phyloP scores from a whole-genome alignment of 139 green algal species.

The Chlamydomonas sp. region DNA sequence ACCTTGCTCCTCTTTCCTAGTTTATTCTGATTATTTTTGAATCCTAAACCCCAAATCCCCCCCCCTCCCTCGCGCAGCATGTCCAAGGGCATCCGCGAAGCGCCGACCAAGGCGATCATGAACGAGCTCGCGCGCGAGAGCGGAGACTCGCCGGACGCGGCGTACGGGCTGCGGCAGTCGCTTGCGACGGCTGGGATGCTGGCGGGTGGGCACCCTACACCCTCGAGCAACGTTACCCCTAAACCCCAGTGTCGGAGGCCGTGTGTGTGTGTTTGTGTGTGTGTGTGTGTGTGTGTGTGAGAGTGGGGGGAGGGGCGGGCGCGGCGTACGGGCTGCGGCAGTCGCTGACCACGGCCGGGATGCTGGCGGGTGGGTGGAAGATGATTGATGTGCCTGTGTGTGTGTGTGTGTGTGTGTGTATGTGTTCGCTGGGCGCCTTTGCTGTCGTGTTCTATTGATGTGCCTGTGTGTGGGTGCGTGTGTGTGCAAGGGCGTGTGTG shows the following conservation, averaged over 20 bases:
- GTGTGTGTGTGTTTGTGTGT: too few species aligned
- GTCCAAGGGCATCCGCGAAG: constrained; percentile 74
- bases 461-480: background rate
- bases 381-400: background rate
- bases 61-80: constrained; percentile 37
- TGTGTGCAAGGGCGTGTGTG: background rate
- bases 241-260: too few species aligned
- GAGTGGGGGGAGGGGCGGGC: too few species aligned
- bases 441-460: background rate
- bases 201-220: too few species aligned
- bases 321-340: constrained; percentile 70
- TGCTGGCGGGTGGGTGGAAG: too few species aligned
- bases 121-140: constrained; percentile 59
- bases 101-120: constrained; percentile 75
- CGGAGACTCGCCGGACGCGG: constrained; percentile 60
- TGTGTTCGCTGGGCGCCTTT: constrained; percentile 9
- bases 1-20: too few species aligned
- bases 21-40: too few species aligned
- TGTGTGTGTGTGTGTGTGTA: background rate
- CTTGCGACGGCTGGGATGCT: too few species aligned
- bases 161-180: too few species aligned
- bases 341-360: constrained; percentile 57
- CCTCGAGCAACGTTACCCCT: too few species aligned
- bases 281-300: too few species aligned
- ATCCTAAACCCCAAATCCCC: too few species aligned